Base-by-base conservation (phyloP, 768 basidiomycete genomes). In the Phanerochaete carnosa region DNA sequence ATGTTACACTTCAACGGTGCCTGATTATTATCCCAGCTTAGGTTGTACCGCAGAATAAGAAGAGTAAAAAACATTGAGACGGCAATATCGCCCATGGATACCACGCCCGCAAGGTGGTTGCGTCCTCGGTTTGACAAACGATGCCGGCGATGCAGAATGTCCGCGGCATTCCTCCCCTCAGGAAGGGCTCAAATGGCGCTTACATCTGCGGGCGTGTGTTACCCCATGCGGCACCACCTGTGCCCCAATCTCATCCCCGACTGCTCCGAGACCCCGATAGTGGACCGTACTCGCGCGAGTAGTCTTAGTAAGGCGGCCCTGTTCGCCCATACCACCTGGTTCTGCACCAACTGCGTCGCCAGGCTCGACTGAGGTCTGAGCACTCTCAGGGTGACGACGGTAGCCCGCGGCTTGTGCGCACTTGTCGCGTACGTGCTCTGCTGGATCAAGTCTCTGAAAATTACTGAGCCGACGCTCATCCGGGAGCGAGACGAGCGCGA, bases 371-470 rank as follows among this genome's bases (percentile, higher is more conserved):
- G 66, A 28, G 55, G 60, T 1, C 66, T 76, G 15, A 72, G 70
- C 3, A 68, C 73, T 29, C 68, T 78, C 4, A 75, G 77, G 64
- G 33, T 77, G 12, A 62, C 72, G 5, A 79, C 77, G 1, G 30
- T 77, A 26, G 75, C 71, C 0, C 74, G 73, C 51, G 70, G 69
- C 1, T 33, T 68, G 3, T 60, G 76, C 26, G 75, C 71, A 30
- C 62, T 69, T 13, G 61, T 68, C 12, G 70, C 66, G 15, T 77
- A 75, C 60, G 37, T 55, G 0, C 52, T 74, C 2, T 78, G 78
- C 77, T 77, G 74, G 76, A 33, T 68, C 33, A 79, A 80, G 63
- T 78, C 77, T 1, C 68, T 73, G 9, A 71, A 74, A 55, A 70
- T 77, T 1, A 26, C 13, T 28, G 56, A 62, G 39, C 57, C 49